Evolutionary conservation across 306 rosid species (phyloP), one percentile per base, ranked within the genome.

Genomic region (Medicago lupulina): DNA sequence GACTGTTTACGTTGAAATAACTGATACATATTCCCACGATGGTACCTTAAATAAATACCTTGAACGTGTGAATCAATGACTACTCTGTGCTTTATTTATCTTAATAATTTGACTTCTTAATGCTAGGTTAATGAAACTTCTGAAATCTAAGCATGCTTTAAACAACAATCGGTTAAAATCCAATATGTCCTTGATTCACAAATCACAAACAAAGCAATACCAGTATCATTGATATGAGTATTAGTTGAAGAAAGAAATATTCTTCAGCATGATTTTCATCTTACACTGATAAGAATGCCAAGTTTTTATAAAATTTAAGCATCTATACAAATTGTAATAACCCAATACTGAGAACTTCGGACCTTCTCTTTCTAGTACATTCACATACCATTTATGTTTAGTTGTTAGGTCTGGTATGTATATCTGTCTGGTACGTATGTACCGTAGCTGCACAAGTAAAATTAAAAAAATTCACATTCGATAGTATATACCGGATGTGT

Each of bases 341-440:
- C 31, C 21, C 19, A 72, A 64, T 59, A 60, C 53, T 47, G 15
- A 71, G 44, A 77, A 7, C 39, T 46, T 51, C 4, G 19, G 8
- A 62, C 67, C 70, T 55, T 69, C 62, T 65, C 69, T 16, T 62
- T 82, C 68, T 25, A 50, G 62, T 9, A 59, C 55, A 40, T 41
- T 19, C 65, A 53, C 38, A 66, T 38, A 14, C 36, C 17, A 18
- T 44, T 44, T 44, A 21, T 57, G 8, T 58, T n/a, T n/a, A n/a
- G n/a, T n/a, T n/a, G n/a, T n/a, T n/a, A n/a, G n/a, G n/a, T n/a
- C n/a, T n/a, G n/a, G n/a, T n/a, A n/a, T n/a, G n/a, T n/a, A n/a
- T n/a, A n/a, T n/a, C n/a, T n/a, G n/a, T n/a, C n/a, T n/a, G n/a
- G n/a, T n/a, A n/a, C n/a, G n/a, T n/a, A n/a, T n/a, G n/a, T n/a